Evolutionary conservation across 192 early-diverging fungal species (phyloP).

Genomic region (Coemansia sp.): DNA sequence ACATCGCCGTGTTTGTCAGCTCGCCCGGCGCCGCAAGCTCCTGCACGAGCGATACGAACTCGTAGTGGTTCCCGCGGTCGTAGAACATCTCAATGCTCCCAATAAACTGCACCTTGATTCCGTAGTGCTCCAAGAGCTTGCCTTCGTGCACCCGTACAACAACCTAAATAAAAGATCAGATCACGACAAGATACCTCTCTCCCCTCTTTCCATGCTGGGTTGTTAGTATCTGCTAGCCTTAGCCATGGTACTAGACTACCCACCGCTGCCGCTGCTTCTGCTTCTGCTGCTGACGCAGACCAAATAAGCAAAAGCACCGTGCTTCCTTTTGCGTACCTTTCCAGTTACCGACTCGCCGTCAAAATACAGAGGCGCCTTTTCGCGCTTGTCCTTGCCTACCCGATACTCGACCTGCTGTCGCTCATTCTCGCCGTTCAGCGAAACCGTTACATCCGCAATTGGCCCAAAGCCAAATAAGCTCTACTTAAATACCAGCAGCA

Average conservation of each 20-base stretch:
- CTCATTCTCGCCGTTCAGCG: conserved; percentile 79
- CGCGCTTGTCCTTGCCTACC: conserved; percentile 88
- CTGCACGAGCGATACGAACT: conserved; percentile 91
- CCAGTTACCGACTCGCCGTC: conserved; percentile 94
- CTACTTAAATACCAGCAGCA: conserved; percentile 15
- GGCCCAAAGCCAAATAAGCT: conserved; percentile 78
- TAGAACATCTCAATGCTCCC: conserved; percentile 96
- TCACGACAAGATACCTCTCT: too few species aligned
- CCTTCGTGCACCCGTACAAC: conserved; percentile 66
- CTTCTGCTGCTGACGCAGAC: not conserved
- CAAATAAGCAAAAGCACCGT: not conserved
- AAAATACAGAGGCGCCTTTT: conserved; percentile 92
- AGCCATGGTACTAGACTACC: too few species aligned
- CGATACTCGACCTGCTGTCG: conserved; percentile 93
- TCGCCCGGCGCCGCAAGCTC: conserved; percentile 95
- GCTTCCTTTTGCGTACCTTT: conserved; percentile 63
- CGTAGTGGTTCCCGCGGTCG: conserved; percentile 92
- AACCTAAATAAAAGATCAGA: conserved; percentile 17
- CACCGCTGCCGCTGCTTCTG: not conserved
- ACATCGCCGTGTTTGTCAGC: conserved; percentile 74
- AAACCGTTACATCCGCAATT: conserved; percentile 85
- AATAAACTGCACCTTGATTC: conserved; percentile 99
- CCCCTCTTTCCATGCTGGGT: too few species aligned
- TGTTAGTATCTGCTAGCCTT: too few species aligned
- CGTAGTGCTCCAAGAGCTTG: conserved; percentile 96